A percentile compares a stretch with the other conserved stretches of the same genome.
phyloP scores from a whole-genome alignment of 2,329 filamentous ascomycete species.

The Endoconidiophora polonica region DNA sequence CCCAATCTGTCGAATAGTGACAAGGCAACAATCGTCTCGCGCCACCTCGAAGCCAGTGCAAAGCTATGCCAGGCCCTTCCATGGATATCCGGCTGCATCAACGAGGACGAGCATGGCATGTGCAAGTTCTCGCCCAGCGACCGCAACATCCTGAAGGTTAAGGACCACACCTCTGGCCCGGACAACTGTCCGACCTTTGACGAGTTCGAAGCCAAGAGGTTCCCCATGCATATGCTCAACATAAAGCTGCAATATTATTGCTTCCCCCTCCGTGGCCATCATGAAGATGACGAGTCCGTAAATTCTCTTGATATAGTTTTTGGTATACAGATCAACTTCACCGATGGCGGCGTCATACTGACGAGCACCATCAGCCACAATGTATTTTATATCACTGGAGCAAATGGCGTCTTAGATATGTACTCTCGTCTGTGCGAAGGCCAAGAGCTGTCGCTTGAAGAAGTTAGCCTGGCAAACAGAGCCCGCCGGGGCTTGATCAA shows the following conservation, averaged over 20 bases:
- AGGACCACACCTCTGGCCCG: background rate
- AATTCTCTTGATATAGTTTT: background rate
- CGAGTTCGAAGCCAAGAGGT: background rate
- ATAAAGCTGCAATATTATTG: background rate
- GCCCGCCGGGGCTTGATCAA: background rate
- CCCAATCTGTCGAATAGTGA: too few relatives aligned
- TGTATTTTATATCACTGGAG: background rate
- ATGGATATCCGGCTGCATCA: background rate
- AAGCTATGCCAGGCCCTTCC: background rate
- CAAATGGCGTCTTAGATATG: background rate
- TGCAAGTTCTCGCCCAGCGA: background rate
- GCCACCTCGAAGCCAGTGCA: background rate
- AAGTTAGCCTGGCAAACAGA: background rate
- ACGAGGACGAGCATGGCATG: background rate
- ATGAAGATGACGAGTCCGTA: background rate
- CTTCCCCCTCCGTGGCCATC: background rate
- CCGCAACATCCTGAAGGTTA: background rate
- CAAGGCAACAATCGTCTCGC: too few relatives aligned
- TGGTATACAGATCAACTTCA: background rate
- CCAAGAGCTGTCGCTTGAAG: background rate
- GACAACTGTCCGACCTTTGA: background rate
- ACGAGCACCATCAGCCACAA: background rate
- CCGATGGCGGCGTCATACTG: background rate
- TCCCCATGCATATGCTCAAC: background rate
- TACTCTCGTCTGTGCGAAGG: background rate